These are phyloP conservation scores for Bidens hawaiensis DNA, from an alignment of 140 eudicot genomes.

Conservation along the genomic window DNA sequence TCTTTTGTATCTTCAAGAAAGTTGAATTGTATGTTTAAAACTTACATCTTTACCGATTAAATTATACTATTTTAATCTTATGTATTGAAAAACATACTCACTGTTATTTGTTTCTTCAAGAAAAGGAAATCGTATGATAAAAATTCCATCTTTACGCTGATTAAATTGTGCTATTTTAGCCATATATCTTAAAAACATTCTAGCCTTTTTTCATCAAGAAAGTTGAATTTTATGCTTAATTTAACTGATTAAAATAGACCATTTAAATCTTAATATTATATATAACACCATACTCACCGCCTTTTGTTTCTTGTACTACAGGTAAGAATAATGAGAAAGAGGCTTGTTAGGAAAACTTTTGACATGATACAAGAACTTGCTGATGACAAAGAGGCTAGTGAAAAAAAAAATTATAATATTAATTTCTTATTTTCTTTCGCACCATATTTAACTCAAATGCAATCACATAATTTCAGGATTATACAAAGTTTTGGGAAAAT, in stretches of 20 bases:
- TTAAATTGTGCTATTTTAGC: too few relatives aligned
- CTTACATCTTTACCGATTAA: not conserved
- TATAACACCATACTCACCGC: not conserved
- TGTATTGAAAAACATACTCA: too few relatives aligned
- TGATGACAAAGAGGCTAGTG: conserved; percentile 73
- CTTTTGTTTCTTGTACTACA: conserved; percentile 23
- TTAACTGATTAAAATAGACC: not conserved
- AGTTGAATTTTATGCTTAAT: not conserved
- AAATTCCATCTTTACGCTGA: not conserved
- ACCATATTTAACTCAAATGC: not conserved
- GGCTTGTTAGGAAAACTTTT: conserved; percentile 90
- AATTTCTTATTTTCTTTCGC: not conserved
- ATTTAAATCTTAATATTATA: too few relatives aligned
- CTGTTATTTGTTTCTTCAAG: not conserved
- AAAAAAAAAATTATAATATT: not conserved
- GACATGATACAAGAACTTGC: conserved; percentile 95
- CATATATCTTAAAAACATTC: too few relatives aligned
- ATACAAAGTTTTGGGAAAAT: conserved; percentile 94
- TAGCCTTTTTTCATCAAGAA: too few relatives aligned
- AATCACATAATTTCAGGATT: conserved; percentile 54
- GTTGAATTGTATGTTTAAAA: not conserved
- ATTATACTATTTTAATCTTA: too few relatives aligned
- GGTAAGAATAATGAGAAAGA: conserved; percentile 95
- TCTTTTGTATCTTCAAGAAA: not conserved
- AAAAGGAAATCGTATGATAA: not conserved